Evolutionary conservation across 164 flowering plant species (phyloP), one percentile per base, ranked within the genome.

Genomic region (Vitis labrusca): DNA sequence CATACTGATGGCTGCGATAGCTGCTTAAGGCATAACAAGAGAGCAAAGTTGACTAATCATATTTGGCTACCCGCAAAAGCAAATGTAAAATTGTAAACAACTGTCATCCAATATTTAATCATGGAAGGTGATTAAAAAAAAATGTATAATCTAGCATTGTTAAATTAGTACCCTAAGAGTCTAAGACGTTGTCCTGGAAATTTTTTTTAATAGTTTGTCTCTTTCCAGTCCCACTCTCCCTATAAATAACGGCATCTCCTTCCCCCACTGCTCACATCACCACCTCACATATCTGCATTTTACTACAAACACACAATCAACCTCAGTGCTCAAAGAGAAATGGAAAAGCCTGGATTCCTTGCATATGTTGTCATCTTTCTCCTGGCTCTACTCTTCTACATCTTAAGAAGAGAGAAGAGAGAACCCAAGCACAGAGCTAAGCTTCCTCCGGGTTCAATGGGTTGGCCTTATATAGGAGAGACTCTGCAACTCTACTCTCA

Each of bases 391-490:
- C 29, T 76, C 30, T 64, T 51, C 16, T 61, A 17, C 44, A 15
- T 59, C 10, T 60, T 32, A 7, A 17, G 71, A 8, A 57, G 17
- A 19, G 73, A 67, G 49, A 30, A 64, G 23, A 76, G 27, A 67
- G 37, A 59, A 50, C 9, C 63, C n/a, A 44, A 57, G 2, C 58
- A 50, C 10, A 29, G 55, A 58, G 65, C 66, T 49, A 78, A 77
- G 66, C 82, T 86, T 49, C 90, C 90, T 52, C 90, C 90, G 2
- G 90, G 90, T 19, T 80, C 90, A 59, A 80, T 92, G 90, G 98
- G 98, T 0, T 89, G 88, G 90, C 98, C 96, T 66, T 91, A 76
- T 72, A 74, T 91, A 0, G 98, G 98, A 66, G 93, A 91, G 62
- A 92, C 96, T 51, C 83, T 84, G 55, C 88, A 88, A 53, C 83